Evolutionary conservation across 1,139 yeast species (phyloP), one percentile per base, ranked within the genome.

Genomic region (Kluyveromyces sp.): DNA sequence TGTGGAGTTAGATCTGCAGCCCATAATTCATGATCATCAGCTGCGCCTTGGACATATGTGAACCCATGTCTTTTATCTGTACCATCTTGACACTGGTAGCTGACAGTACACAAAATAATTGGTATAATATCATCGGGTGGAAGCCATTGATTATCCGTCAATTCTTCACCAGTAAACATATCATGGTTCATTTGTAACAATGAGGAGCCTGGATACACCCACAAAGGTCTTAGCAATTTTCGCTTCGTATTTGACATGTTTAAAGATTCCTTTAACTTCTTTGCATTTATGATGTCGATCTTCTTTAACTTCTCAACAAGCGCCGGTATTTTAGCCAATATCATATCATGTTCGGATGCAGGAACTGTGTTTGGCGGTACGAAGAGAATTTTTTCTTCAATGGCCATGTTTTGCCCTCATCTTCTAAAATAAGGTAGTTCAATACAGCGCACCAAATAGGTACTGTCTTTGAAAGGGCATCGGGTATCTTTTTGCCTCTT

Each of bases 21-120:
- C 97, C 96, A 89, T 28, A 83, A 69, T 57, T 89, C 96, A 60
- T 89, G 96, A 58, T 89, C 96, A 63, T 89, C 97, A 0, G 94
- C 96, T 0, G 96, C 89, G 1, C 96, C 96, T 64, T 87, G 96
- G 2, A 88, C 83, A 60, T 89, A 89, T 0, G 73, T 67, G 52
- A 67, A 79, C 1, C 75, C 80, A 39, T 64, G 56, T 39, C 71
- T 56, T 41, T 67, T 64, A 45, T 70, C 73, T 3, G 69, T 64
- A 10, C 84, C 83, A 58, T 78, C 83, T 47, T 75, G 80, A 7
- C 73, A 76, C 58, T 69, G 72, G 49, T 71, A 68, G 34, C 95
- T 84, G 0, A 87, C 84, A 1, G 90, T 83, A 39, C 87, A 71
- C 49, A 81, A 69, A 4, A 79, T 61, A 7, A 80, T 50, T 27